Base-by-base conservation (phyloP, 345 rosid genomes). In the Firmiana major region DNA sequence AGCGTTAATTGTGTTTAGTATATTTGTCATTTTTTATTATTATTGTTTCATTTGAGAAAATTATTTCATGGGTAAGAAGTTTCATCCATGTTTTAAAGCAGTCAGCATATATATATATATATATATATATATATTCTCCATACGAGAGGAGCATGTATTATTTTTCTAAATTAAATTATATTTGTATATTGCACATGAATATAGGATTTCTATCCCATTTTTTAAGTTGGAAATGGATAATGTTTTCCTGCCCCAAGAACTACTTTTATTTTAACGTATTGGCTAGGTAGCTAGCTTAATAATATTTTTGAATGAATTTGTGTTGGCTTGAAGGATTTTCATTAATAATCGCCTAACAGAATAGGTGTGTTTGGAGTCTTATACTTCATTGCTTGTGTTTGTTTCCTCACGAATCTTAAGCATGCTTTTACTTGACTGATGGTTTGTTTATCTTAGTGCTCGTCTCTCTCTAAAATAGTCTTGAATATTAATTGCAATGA, bases 1-100 rank as follows among this genome's bases (percentile, higher is more conserved):
- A 75, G 10, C 58, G 75, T 78, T 73, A 38, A 46, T 78, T 74
- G 5, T 22, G 45, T 43, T 66, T 51, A 75, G 45, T 26, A 38
- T 57, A 21, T 26, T 19, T 65, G 3, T 22, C 45, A 2, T 38
- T n/a, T n/a, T n/a, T n/a, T n/a, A n/a, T n/a, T n/a, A n/a, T n/a
- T n/a, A 17, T 63, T 45, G 42, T 51, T 59, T 69, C 53, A 60
- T 77, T 40, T 31, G 28, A n/a, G 26, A 59, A 7, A 38, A 62
- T 36, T 65, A 65, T n/a, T 22, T 77, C 9, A 40, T 59, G 78
- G 78, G 38, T 24, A 71, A 67, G 58, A 73, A 73, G 55, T 42
- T 74, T 69, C 49, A 34, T 49, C 78, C 72, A 51, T 26, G 34
- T 60, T 74, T 49, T 71, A 58, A 24, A 43, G 77, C 28, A 76